Base-by-base conservation (phyloP, 768 basidiomycete species). In the Tubosaeta sp. region DNA sequence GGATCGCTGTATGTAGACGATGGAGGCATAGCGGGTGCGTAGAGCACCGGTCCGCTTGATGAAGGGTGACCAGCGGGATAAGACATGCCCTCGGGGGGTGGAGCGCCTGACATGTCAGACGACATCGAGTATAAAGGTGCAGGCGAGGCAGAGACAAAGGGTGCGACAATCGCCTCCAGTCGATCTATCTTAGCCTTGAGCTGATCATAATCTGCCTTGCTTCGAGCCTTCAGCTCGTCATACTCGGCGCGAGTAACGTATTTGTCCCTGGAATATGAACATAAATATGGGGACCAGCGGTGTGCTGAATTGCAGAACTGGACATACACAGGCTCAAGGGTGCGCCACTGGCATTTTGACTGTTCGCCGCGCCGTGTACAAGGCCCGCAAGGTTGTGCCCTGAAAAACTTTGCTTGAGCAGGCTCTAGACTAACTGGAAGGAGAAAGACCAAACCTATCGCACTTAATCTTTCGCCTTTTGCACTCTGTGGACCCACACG, bases 391-490 rank as follows among this genome's bases (percentile, higher is more conserved):
- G 90, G 90, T 58, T 89, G 86, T 13, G 80, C 76, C 65, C 90
- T 88, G 60, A 4, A 24, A 32, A 54, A 60, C 63, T 70, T 52
- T 72, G 54, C 32, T 1, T 59, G 36, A 56, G 57, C 46, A 25
- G n/a, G 42, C 49, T 41, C n/a, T 13, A 43, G 46, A 56, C 12
- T 30, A 8, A 47, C 45, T 11, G 48, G 41, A 27, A 48, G 16
- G 9, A 63, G 47, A 55, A 49, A 53, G 31, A 43, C 57, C 74
- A 61, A 64, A 86, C 86, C 86, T 86, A 73, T 92, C 88, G 68
- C 90, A 92, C 65, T 86, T 87, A 69, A 91, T 91, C 75, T 92
- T 91, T 38, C 89, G 79, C 60, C 89, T 73, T 68, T 91, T 91
- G 68, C 89, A 91, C 67, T 90, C 90, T 90, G 62, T 43, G 48